Conservation (phyloP, 2,329 filamentous ascomycete genomes). For the Alternaria ethzedia region DNA sequence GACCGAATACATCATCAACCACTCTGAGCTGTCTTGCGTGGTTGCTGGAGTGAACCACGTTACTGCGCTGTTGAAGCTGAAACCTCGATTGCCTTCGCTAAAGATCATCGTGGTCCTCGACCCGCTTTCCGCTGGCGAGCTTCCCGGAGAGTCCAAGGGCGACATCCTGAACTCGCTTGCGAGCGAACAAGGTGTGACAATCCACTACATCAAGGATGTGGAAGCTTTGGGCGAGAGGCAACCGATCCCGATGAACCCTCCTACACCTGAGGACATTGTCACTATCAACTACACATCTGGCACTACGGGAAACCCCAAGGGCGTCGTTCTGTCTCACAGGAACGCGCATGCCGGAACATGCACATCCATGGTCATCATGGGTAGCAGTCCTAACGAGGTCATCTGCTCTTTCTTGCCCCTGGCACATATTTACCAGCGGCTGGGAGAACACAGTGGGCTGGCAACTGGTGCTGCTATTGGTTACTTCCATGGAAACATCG, state of each 20-base stretch:
- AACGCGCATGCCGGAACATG: conserved; percentile 78
- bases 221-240: conserved; percentile 78
- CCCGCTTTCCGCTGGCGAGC: conserved; percentile 79
- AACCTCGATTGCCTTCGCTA: conserved; percentile 75
- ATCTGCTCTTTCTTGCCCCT: conserved; percentile 88
- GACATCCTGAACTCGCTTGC: conserved; percentile 79
- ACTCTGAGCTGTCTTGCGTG: conserved; percentile 77
- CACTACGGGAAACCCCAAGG: conserved; percentile 83
- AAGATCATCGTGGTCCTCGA: conserved; percentile 92
- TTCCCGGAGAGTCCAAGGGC: conserved; percentile 76
- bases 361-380: conserved; percentile 62
- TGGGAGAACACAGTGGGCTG: conserved; percentile 78
- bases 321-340: conserved; percentile 80
- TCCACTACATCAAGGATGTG: conserved; percentile 80
- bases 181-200: conserved; percentile 72
- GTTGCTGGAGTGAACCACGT: conserved; percentile 82
- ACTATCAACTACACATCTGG: conserved; percentile 94
- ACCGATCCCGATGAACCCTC: conserved; percentile 73
- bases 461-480: conserved; percentile 77
- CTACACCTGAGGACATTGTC: conserved; percentile 75
- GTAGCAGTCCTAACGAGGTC: conserved; percentile 65
- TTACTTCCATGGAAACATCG: conserved; percentile 92
- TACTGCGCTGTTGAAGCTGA: conserved; percentile 79
- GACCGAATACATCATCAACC: conserved; percentile 95
- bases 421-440: conserved; percentile 90